Base-by-base conservation (phyloP, 2,329 filamentous ascomycete genomes). In the Leptographium flavum region DNA sequence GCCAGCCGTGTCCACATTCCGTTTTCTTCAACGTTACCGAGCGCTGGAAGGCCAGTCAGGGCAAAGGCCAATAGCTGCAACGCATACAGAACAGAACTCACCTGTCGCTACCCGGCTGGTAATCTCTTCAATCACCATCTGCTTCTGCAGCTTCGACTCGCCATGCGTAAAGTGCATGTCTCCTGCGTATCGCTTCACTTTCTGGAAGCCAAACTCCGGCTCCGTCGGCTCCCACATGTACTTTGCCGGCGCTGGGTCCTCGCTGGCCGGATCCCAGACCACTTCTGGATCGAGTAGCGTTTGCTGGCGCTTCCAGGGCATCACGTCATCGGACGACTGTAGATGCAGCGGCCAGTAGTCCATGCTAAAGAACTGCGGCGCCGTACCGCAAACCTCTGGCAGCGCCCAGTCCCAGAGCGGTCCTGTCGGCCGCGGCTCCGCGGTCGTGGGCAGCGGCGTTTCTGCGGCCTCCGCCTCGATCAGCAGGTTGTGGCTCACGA, bases 281-380 rank as follows among this genome's bases (percentile, higher is more conserved):
- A 46, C 31, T 15, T 49, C 47, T 11, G 44, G 50, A 35, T 58
- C 52, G 39, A 46, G 27, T 15, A 45, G 39, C 19, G 21, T 22
- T 22, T 35, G 21, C 13, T 30, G 17, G 13, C 33, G 23, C 17
- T 9, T 8, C 33, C 42, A 28, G 14, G 7, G 13, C 25, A 14
- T 17, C n/a, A 1, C n/a, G 5, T 9, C 25, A 5, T 54, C 51
- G 22, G 55, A 42, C 7, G 48, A 56, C 50, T 70, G 65, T 43
- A 66, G 53, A 23, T 63, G 52, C 19, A 65, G 37, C 31, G 70
- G 70, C 70, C 71, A 75, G 33, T 68, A 63, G 52, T 66, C 59
- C 38, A 74, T 55, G 49, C 58, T 55, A 57, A 70, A 74, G 54
- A 62, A 73, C 6, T 53, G 50, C 39, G 51, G 54, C 43, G 52